Percentiles rank a stretch among this genome's conserved stretches.
Conservation (phyloP, 768 basidiomycete species). For the Lactarius sanguifluus region DNA sequence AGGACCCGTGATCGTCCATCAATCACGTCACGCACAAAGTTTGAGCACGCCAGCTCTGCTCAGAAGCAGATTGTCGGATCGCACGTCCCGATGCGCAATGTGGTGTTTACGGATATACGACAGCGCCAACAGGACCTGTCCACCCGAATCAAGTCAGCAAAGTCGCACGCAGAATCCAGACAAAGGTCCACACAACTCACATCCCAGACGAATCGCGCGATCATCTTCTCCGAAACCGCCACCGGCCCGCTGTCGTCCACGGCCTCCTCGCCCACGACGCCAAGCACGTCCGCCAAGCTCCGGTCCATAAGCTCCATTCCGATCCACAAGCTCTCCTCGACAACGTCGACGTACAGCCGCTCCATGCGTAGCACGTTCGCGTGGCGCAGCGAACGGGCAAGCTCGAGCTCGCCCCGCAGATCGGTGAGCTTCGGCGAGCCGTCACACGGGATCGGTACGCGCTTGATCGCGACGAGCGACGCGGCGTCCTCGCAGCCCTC, state of each 20-base stretch:
- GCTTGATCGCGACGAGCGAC: constrained; percentile 71
- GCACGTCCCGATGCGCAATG: constrained; percentile 81
- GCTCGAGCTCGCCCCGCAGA: constrained; percentile 55
- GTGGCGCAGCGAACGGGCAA: constrained; percentile 59
- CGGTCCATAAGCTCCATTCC: constrained; percentile 90
- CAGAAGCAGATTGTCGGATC: constrained; percentile 79
- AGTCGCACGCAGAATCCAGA: not conserved
- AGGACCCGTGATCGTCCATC: not conserved
- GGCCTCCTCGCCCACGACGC: constrained; percentile 36
- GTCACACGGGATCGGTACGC: constrained; percentile 56
- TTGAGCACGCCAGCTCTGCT: constrained; percentile 71
- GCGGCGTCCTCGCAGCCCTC: not conserved
- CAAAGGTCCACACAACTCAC: constrained; percentile 44
- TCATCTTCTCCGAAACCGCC: constrained; percentile 61
- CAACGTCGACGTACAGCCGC: constrained; percentile 64
- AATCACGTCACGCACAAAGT: constrained; percentile 47
- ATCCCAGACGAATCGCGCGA: constrained; percentile 75
- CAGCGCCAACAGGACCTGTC: constrained; percentile 64
- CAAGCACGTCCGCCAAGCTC: constrained; percentile 79
- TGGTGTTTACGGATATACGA: constrained; percentile 61
- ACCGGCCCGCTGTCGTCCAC: constrained; percentile 46
- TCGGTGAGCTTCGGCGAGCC: constrained; percentile 65
- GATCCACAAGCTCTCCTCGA: constrained; percentile 66
- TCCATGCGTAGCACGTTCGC: constrained; percentile 67
- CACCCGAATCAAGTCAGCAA: not conserved